Evolutionary conservation across 2,329 filamentous ascomycete species (phyloP).

Genomic region (Rasamsonia emersonii): DNA sequence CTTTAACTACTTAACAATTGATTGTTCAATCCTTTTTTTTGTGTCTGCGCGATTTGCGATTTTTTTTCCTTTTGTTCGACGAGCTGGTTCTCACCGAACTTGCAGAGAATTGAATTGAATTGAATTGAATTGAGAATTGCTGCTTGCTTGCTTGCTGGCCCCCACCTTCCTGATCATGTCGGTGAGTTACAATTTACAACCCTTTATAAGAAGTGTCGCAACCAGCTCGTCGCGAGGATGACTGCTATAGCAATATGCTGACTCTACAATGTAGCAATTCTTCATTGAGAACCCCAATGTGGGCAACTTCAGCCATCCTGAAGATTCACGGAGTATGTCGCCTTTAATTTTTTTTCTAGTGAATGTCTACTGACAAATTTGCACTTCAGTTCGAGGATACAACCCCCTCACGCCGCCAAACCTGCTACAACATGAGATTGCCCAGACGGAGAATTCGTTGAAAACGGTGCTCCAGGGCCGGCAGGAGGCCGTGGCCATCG

Average conservation of each 20-base stretch:
- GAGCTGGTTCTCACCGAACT: no score
- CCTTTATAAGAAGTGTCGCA: neutral
- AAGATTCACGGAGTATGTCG: constrained; percentile 74
- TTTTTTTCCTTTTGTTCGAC: no score
- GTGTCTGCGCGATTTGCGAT: no score
- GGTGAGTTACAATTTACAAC: constrained; percentile 1
- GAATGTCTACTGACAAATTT: constrained; percentile 1
- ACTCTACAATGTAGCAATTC: constrained; percentile 45
- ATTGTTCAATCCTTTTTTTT: no score
- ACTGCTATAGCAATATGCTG: constrained; percentile 4
- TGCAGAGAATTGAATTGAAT: neutral
- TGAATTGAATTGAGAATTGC: constrained; percentile 1
- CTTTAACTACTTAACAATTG: no score
- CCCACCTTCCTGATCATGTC: constrained; percentile 1
- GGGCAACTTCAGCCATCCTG: constrained; percentile 62
- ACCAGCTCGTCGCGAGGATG: neutral
- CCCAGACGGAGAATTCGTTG: constrained; percentile 35
- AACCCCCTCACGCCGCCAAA: constrained; percentile 89
- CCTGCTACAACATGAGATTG: constrained; percentile 89
- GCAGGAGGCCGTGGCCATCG: constrained; percentile 52
- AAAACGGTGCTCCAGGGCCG: constrained; percentile 51
- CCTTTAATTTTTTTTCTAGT: constrained; percentile 5
- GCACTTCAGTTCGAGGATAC: constrained; percentile 64
- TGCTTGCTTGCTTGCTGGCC: neutral
- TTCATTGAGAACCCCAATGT: constrained; percentile 72